Base-by-base conservation (phyloP, 352 stramenopile genomes). In the Pythium diclinum region DNA sequence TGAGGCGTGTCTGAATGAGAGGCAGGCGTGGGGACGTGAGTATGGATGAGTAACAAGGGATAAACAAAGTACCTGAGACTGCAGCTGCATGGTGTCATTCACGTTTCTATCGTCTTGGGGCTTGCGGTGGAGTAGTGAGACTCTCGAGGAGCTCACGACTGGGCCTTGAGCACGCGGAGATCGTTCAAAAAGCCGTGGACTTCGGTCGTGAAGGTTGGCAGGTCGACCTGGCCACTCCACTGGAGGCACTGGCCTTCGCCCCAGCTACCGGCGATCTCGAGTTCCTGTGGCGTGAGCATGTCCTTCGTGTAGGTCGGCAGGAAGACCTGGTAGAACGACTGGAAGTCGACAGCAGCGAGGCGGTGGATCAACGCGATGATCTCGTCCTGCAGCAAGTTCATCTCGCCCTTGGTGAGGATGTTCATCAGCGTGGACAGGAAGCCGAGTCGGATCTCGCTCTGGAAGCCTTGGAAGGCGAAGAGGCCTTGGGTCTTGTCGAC, bases 321-420 rank as follows among this genome's bases (percentile, higher is more conserved):
- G 58, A 90, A 91, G 2, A 78, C 65, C 55, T 89, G 79, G 56
- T 89, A 91, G 68, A 94, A 94, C 8, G 79, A 89, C 30, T 75
- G 58, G 61, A 91, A 90, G 61, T 94, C 79, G n/a, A 87, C 85
- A 6, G 74, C 72, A 3, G 83, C 81, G 17, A 94, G 78, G 32
- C 81, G 82, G 56, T 89, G 78, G 34, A 94, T 73, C 52, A 94
- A 49, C 56, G 77, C 71, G 42, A 90, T 86, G 38, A 87, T 73
- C 63, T 94, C 85, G 25, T 94, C 85, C 40, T 88, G 81, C 21
- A 94, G 75, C 46, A 94, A 34, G 52, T 89, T 91, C 79, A 94
- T 83, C 61, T 91, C 83, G 23, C 85, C 85, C 60, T 79, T 82
- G 0, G 80, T 91, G 42, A 94, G 57, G 47, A 94, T 75, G 36